These are phyloP conservation scores for Candida caryicola DNA, from an alignment of 805 yeast species.

Conservation along the genomic window DNA sequence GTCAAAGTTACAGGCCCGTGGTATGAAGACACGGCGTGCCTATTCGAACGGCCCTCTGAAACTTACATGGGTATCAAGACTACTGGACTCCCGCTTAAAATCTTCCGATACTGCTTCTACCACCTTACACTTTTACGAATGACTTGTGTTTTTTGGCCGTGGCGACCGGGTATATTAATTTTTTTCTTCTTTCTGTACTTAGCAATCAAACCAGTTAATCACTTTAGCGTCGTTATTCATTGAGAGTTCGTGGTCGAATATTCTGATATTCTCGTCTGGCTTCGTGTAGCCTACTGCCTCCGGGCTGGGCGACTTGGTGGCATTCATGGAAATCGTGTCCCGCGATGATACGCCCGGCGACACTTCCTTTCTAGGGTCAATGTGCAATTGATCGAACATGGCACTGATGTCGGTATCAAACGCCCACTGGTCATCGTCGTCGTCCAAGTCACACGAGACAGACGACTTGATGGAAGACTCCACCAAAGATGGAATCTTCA, in stretches of 20 bases:
- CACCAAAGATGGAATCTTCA: constrained; percentile 29
- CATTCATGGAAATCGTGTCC: not conserved
- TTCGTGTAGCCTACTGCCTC: not conserved
- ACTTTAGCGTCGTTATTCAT: constrained; percentile 5
- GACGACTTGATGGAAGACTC: constrained; percentile 30
- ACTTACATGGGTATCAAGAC: too few relatives aligned
- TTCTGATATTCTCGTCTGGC: constrained; percentile 6
- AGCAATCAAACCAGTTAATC: constrained; percentile 11
- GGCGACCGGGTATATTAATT: not conserved
- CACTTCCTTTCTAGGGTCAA: constrained; percentile 1
- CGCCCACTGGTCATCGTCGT: constrained; percentile 24
- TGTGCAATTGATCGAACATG: constrained; percentile 7
- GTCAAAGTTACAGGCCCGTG: too few relatives aligned
- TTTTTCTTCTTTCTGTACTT: not conserved
- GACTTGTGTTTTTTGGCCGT: not conserved
- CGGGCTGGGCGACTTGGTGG: not conserved
- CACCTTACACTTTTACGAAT: too few relatives aligned
- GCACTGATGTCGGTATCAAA: constrained; percentile 4
- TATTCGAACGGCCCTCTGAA: too few relatives aligned
- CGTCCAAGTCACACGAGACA: constrained; percentile 35
- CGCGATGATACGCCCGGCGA: not conserved
- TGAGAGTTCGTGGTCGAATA: constrained; percentile 7
- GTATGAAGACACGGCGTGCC: too few relatives aligned
- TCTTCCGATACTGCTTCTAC: too few relatives aligned
- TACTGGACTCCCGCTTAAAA: too few relatives aligned